phyloP scores from a whole-genome alignment of 1,284 basidiomycete species.

The Apiotrichum porosum region DNA sequence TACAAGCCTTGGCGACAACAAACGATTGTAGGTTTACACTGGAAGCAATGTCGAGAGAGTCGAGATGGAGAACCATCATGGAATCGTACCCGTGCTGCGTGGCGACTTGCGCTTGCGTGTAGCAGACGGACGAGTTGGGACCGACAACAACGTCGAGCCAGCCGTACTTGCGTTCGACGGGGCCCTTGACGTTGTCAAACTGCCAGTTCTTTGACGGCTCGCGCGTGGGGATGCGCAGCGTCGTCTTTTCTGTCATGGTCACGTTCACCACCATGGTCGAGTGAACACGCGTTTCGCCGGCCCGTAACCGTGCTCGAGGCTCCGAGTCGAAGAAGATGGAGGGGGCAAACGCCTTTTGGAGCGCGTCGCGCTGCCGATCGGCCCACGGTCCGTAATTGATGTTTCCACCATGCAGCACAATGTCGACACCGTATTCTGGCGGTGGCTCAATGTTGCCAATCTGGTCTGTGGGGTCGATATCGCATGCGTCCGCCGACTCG shows the following conservation, averaged over 20 bases:
- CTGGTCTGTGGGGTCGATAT: slow-evolving; percentile 55
- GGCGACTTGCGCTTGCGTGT: slow-evolving; percentile 74
- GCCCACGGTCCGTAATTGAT: slow-evolving; percentile 90
- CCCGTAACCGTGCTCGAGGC: slow-evolving; percentile 57
- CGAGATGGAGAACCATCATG: slow-evolving; percentile 72
- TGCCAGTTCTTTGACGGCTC: slow-evolving; percentile 56
- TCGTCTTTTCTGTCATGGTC: slow-evolving; percentile 69
- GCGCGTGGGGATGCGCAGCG: slow-evolving; percentile 74
- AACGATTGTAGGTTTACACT: slow-evolving; percentile 81
- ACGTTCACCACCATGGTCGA: slow-evolving; percentile 71
- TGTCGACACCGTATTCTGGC: slow-evolving; percentile 88
- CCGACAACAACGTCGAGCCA: slow-evolving; percentile 71
- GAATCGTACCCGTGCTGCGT: slow-evolving; percentile 69
- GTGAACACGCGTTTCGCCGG: slow-evolving; percentile 77
- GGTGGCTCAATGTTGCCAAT: slow-evolving; percentile 78
- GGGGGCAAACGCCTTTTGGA: slow-evolving; percentile 79
- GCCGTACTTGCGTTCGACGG: slow-evolving; percentile 55
- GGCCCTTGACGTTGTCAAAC: slow-evolving; percentile 33
- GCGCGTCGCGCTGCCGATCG: slow-evolving; percentile 73
- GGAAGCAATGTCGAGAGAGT: slow-evolving; percentile 68
- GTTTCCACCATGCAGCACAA: slow-evolving; percentile 67
- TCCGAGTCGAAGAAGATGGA: slow-evolving; percentile 63
- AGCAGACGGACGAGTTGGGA: slow-evolving; percentile 74
- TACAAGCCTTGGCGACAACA: slow-evolving; percentile 66
- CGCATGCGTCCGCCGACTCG: slow-evolving; percentile 44